These are phyloP conservation scores for Zea mays DNA, from an alignment of 176 grass and related monocot species.

Conservation along the genomic window DNA sequence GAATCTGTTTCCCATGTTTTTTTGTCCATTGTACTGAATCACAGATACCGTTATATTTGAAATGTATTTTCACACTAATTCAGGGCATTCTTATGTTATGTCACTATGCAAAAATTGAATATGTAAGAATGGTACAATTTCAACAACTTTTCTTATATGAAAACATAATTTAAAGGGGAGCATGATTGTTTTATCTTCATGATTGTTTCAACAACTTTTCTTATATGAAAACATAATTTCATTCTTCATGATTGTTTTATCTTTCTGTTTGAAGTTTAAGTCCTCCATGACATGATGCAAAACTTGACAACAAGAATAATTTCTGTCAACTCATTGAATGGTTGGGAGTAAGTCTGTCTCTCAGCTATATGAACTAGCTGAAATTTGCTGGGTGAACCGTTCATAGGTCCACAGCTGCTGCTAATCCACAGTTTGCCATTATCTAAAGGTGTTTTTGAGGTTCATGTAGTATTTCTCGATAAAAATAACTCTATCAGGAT, in stretches of 20 bases:
- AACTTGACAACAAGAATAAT: slow-evolving; percentile 3
- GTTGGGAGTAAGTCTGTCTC: slow-evolving; percentile 2
- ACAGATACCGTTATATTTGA: background rate
- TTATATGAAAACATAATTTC: background rate
- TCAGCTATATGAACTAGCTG: background rate
- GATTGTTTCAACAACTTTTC: too few species aligned
- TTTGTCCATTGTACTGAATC: slow-evolving; percentile 3
- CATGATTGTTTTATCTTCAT: too few species aligned
- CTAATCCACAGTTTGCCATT: slow-evolving; percentile 16
- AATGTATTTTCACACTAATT: slow-evolving; percentile 10
- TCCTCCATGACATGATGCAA: slow-evolving; percentile 31
- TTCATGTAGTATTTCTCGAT: background rate
- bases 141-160: background rate
- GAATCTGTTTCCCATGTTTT: background rate
- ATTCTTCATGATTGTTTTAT: background rate
- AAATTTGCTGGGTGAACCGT: background rate
- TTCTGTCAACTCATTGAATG: slow-evolving; percentile 12
- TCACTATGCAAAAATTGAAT: slow-evolving; percentile 8
- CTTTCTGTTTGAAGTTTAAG: background rate
- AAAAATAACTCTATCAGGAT: slow-evolving; percentile 17
- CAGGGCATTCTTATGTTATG: background rate
- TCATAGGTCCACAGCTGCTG: background rate
- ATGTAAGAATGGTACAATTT: slow-evolving; percentile 3
- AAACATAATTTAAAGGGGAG: background rate
- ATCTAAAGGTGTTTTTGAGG: background rate